A percentile compares a stretch with the other conserved stretches of the same genome.
phyloP scores from a whole-genome alignment of 345 rosid genomes.

The Hibiscus mutabilis region DNA sequence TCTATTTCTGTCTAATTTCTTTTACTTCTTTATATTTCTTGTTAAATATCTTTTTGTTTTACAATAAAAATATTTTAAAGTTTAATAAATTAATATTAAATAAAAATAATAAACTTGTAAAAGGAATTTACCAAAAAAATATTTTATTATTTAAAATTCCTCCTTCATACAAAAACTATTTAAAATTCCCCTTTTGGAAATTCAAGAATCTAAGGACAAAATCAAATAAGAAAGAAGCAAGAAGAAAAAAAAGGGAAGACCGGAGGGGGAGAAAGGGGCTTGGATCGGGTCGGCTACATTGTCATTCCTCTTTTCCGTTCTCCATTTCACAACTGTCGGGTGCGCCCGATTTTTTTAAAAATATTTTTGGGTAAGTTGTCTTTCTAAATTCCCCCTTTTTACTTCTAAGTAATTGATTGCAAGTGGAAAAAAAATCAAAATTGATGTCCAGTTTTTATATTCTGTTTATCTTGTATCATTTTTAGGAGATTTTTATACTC shows the following conservation, averaged over 20 bases:
- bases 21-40: too few relatives aligned
- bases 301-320: neutral
- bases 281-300: neutral
- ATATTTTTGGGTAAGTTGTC: neutral
- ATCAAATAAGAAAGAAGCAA: neutral
- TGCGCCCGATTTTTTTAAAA: neutral
- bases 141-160: too few relatives aligned
- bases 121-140: too few relatives aligned
- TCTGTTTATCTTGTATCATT: neutral
- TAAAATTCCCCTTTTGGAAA: too few relatives aligned
- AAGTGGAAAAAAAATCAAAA: neutral
- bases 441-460: neutral
- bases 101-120: too few relatives aligned
- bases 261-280: neutral
- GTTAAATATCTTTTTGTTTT: too few relatives aligned
- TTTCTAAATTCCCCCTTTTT: neutral
- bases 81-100: too few relatives aligned
- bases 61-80: too few relatives aligned
- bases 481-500: too few relatives aligned
- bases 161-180: too few relatives aligned
- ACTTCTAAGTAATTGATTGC: neutral
- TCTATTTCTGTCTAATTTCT: too few relatives aligned
- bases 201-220: too few relatives aligned
- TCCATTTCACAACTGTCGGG: neutral
- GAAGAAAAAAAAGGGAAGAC: neutral